Evolutionary conservation across 208 protist species (phyloP).

Genomic region (Leptomonas seymouri): DNA sequence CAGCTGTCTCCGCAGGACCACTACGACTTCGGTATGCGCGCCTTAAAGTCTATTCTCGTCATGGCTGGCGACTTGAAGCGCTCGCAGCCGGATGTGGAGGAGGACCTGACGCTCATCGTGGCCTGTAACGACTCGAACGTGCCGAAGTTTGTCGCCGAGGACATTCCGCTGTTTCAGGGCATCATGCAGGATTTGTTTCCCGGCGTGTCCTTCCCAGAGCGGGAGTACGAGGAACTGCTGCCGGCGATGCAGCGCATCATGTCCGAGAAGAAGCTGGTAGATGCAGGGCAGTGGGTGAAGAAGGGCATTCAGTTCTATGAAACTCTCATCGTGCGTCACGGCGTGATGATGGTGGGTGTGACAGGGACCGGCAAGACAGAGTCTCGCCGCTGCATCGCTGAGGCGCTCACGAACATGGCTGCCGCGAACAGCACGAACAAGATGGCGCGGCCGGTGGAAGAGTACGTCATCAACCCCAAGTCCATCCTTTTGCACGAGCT

Average conservation of each 20-base stretch:
- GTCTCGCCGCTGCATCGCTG: conserved; percentile 78
- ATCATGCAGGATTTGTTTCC: conserved; percentile 99
- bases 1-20: conserved; percentile 98
- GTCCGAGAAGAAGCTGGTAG: conserved; percentile 67
- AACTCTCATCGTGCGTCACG: conserved; percentile 97
- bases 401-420: conserved; percentile 73
- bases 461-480: conserved; percentile 98
- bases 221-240: conserved; percentile 94
- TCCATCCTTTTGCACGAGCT: conserved; percentile 97
- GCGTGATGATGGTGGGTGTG: conserved; percentile 99
- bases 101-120: conserved; percentile 98
- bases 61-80: conserved; percentile 98
- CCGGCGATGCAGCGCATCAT: conserved; percentile 88
- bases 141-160: conserved; percentile 99
- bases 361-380: conserved; percentile 97
- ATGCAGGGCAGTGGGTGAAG: conserved; percentile 85
- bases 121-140: conserved; percentile 98
- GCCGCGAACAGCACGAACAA: conserved; percentile 59
- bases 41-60: conserved; percentile 98
- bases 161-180: conserved; percentile 97
- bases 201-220: conserved; percentile 93
- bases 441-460: conserved; percentile 83
- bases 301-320: conserved; percentile 99
- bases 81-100: conserved; percentile 94
- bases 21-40: conserved; percentile 99